Evolutionary conservation across 2,329 filamentous ascomycete genomes (phyloP), one percentile per base, ranked within the genome.

Genomic region (Sarocladiaceae sp.): DNA sequence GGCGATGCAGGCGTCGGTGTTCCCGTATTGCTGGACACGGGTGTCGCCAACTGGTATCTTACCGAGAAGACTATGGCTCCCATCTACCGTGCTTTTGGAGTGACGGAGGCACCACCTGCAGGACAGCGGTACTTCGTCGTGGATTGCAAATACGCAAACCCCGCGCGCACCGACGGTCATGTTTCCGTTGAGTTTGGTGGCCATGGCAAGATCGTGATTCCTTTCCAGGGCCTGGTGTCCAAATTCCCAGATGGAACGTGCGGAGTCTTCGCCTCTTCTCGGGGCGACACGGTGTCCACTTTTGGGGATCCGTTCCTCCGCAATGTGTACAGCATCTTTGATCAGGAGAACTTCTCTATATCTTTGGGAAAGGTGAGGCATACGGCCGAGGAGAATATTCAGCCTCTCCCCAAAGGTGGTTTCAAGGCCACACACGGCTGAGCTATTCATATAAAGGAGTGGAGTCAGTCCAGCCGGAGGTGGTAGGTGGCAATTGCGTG

Each of bases 251-350:
- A 24, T 21, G 37, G 37, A 6, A 41, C 19, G 6, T 41, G 37
- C 37, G 37, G 37, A 10, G 21, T 19, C 11, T 41, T 41, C 37
- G 16, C 27, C 37, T 11, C 37, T 24, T 41, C 37, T 11, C 37
- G 37, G 6, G 37, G 37, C 21, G 24, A 29, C 16, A 9, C 7
- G 12, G 6, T 41, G 24, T 6, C 21, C 16, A 41, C 16, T 15
- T 41, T 41, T 18, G 37, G 37, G 10, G 37, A 41, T 15, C 37
- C 37, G 5, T 41, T 41, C 24, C 21, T 41, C 6, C 37, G 37
- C 21, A 18, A 15, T 18, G 37, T 41, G 13, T 41, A 41, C 24
- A 41, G 37, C 21, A 41, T 41, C 21, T 41, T 41, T 27, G 37
- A 41, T 19, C 37, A 41, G 37, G 37, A 41, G 37, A 41, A 41